These are phyloP conservation scores for Claviceps sorghi DNA, from an alignment of 2,329 filamentous ascomycete genomes.

Conservation along the genomic window DNA sequence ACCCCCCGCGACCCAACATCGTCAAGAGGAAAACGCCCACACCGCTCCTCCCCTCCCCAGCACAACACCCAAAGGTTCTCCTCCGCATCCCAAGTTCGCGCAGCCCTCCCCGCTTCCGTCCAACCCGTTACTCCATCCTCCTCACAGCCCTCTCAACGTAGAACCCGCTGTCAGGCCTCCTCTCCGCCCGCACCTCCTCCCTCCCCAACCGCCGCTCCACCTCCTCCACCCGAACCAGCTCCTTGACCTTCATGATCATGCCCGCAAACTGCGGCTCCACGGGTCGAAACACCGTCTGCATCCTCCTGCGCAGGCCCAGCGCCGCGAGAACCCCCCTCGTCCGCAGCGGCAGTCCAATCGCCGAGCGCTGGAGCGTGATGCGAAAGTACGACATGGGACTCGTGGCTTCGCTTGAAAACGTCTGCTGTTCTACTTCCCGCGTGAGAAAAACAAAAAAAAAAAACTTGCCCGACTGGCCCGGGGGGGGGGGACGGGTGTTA, in stretches of 20 bases:
- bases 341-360: conserved; percentile 73
- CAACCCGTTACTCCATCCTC: no score
- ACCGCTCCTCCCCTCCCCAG: no score
- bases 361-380: conserved; percentile 77
- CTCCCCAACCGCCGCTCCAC: conserved; percentile 50
- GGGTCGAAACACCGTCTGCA: conserved; percentile 79
- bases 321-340: conserved; percentile 69
- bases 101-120: no score
- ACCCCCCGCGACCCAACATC: neutral
- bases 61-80: no score
- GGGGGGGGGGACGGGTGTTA: no score
- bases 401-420: no score
- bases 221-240: conserved; percentile 71
- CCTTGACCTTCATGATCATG: conserved; percentile 89
- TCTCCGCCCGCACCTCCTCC: conserved; percentile 52
- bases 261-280: conserved; percentile 69
- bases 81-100: no score
- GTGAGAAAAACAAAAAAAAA: no score
- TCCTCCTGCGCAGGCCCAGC: conserved; percentile 71
- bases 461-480: no score
- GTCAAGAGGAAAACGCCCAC: neutral
- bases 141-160: conserved; percentile 49
- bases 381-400: conserved; percentile 86
- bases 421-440: no score
- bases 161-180: conserved; percentile 68